Conservation (phyloP, 495 filamentous ascomycete genomes). For the Talaromyces adpressus region DNA sequence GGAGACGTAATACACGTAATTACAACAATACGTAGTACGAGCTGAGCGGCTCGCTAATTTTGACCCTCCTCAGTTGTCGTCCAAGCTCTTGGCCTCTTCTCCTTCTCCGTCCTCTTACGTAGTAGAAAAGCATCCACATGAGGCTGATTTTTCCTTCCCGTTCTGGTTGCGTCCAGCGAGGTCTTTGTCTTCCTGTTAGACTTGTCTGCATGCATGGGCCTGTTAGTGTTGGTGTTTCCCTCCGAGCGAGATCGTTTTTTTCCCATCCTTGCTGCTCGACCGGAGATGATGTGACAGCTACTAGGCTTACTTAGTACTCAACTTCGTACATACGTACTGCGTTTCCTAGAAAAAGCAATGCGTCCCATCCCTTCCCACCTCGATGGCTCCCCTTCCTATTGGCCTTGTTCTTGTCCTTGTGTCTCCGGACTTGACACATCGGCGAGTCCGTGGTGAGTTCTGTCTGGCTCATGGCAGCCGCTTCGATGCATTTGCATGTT, state of each 20-base stretch:
- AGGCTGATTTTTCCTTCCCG: constrained; percentile 4
- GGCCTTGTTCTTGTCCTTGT: constrained; percentile 1
- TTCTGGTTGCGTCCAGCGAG: background rate
- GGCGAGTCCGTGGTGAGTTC: background rate
- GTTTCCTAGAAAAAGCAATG: background rate
- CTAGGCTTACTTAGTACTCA: background rate
- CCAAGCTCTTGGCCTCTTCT: background rate
- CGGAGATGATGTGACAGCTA: background rate
- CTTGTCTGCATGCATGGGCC: background rate
- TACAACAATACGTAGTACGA: background rate
- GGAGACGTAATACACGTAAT: background rate
- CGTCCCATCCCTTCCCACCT: background rate
- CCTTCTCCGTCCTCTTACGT: background rate
- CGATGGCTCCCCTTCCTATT: background rate
- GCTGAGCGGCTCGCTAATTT: constrained; percentile 7
- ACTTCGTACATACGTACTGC: background rate
- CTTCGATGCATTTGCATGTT: background rate
- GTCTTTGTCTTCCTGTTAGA: background rate
- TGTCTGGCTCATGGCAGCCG: background rate
- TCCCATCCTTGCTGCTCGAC: background rate
- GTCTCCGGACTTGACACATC: constrained; percentile 3
- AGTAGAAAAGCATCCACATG: background rate
- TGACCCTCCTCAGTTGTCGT: constrained; percentile 1
- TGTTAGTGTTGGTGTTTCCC: background rate
- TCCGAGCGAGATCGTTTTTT: background rate